These are phyloP conservation scores for Botrytis paeoniae DNA, from an alignment of 2,329 filamentous ascomycete species.

Conservation along the genomic window DNA sequence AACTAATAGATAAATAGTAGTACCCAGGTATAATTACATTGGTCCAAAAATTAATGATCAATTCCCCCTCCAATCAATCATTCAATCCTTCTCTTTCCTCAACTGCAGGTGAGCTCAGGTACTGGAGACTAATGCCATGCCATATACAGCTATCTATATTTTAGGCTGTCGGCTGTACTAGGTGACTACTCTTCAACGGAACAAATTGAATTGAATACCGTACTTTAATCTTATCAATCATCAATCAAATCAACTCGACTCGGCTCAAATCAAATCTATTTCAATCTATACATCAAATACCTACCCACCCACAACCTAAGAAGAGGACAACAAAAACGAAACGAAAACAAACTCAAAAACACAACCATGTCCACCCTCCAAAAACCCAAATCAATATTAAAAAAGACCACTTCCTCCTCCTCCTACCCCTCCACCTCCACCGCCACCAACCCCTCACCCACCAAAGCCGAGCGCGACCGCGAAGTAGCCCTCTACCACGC, in stretches of 20 bases:
- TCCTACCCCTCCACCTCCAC: slow-evolving; percentile 40
- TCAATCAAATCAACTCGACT: neutral
- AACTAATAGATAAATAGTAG: fast-evolving
- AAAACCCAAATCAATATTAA: slow-evolving; percentile 55
- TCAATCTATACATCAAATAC: neutral
- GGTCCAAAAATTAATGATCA: too few species aligned
- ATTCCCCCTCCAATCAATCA: neutral
- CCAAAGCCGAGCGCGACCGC: slow-evolving; percentile 47
- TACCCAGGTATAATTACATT: neutral
- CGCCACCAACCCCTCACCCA: slow-evolving; percentile 27
- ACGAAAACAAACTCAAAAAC: neutral
- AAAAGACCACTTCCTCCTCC: slow-evolving; percentile 48
- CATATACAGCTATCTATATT: neutral
- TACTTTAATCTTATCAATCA: too few species aligned
- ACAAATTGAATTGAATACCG: neutral
- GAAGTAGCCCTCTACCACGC: slow-evolving; percentile 80
- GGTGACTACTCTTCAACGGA: neutral
- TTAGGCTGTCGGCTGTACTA: neutral
- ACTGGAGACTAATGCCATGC: neutral
- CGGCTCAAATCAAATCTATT: neutral
- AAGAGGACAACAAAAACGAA: neutral
- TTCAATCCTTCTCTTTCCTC: neutral
- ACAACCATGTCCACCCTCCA: slow-evolving; percentile 32
- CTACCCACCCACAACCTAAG: neutral
- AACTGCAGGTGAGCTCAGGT: neutral